Evolutionary conservation across 352 stramenopile species (phyloP), one percentile per base, ranked within the genome.

Genomic region (Phytopythium montanum): DNA sequence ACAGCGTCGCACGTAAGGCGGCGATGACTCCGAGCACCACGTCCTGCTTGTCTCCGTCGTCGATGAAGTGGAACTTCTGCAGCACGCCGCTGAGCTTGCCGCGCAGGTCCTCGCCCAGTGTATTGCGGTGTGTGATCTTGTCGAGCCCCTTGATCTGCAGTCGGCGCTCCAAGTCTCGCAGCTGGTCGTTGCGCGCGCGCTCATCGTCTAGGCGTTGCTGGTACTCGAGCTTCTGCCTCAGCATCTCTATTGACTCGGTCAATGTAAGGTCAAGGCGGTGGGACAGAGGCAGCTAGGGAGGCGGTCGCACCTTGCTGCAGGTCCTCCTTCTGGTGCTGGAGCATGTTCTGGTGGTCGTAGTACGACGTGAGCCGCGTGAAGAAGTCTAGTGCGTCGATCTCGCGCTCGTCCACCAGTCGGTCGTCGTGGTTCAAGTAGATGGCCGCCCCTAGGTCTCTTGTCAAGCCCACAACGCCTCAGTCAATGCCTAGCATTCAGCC

Each of bases 291-390:
- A 41, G 10, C 34, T 18, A 41, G 34, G 2, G 34, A 41, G 2
- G 34, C 10, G 41, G 14, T 12, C 64, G 56, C 58, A 86, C 79
- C 76, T 64, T 75, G 56, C 21, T 85, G 64, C 19, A 88, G 64
- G 18, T 74, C 61, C 21, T 84, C 66, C 23, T 74, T 72, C 42
- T 90, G 74, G 23, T 78, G 70, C 28, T 77, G 64, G 13, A 73
- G 63, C n/a, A 76, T 56, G 2, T 59, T 60, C 25, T 79, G 62
- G 42, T 79, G 66, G 34, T 92, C 78, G 61, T 90, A 92, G 54
- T 78, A 90, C 13, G 83, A 82, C 31, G 76, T 69, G n/a, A 78
- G 68, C 3, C 79, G 65, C 9, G 75, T 66, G 51, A 86, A 90
- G 49, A 72, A 78, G 42, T 87, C 74, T 8, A 90, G 70, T 13